phyloP scores from a whole-genome alignment of 441 rosid species.

The Eruca vesicaria region DNA sequence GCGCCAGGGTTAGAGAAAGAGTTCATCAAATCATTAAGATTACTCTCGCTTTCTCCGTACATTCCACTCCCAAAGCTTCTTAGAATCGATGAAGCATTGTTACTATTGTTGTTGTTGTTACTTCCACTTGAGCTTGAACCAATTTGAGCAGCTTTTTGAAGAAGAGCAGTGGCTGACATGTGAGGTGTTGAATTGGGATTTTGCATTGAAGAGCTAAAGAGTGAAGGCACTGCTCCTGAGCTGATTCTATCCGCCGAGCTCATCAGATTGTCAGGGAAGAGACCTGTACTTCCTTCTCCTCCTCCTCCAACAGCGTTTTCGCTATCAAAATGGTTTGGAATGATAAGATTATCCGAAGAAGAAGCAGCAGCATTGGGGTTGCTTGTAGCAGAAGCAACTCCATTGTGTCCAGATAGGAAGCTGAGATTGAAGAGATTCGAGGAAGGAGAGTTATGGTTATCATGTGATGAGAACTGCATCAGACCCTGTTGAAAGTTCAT shows the following conservation, averaged over 20 bases:
- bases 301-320: conserved; percentile 20
- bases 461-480: conserved; percentile 53
- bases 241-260: conserved; percentile 39
- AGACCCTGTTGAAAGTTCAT: conserved; percentile 40
- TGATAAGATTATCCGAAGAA: conserved; percentile 42
- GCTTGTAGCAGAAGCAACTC: conserved; percentile 32
- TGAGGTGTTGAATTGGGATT: conserved; percentile 29
- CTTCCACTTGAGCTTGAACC: conserved; percentile 50
- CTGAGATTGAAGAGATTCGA: conserved; percentile 48
- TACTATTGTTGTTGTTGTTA: conserved; percentile 28
- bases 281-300: conserved; percentile 37
- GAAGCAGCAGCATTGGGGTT: conserved; percentile 35
- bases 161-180: conserved; percentile 84
- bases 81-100: conserved; percentile 43
- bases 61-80: conserved; percentile 46
- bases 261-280: conserved; percentile 44
- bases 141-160: conserved; percentile 88
- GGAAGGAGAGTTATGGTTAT: conserved; percentile 30
- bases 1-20: conserved; percentile 41
- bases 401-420: conserved; percentile 43
- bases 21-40: conserved; percentile 48
- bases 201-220: conserved; percentile 45
- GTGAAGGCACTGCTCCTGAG: conserved; percentile 43
- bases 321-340: conserved; percentile 45
- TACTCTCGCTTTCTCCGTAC: conserved; percentile 41